These are phyloP conservation scores for Cnidoscolus chayamansa DNA, from an alignment of 441 rosid genomes.

Conservation along the genomic window DNA sequence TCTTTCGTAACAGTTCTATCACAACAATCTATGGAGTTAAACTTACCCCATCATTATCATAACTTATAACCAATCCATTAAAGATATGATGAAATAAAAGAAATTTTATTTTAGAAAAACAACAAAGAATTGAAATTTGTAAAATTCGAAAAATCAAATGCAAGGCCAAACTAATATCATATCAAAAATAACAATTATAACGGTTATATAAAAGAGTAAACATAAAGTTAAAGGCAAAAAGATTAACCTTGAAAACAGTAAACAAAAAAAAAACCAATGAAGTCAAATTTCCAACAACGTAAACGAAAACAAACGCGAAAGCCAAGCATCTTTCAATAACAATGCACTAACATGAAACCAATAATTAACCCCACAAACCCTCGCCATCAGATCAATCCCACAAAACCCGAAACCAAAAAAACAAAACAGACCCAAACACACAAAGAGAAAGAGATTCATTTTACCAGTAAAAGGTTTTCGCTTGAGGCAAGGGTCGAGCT, in stretches of 20 bases:
- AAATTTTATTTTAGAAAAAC: too few relatives aligned
- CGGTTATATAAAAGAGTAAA: neutral
- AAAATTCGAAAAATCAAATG: neutral
- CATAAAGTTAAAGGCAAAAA: neutral
- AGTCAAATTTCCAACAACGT: neutral
- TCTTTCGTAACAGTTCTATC: neutral
- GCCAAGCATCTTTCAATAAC: neutral
- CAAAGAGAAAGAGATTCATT: neutral
- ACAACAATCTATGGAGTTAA: neutral
- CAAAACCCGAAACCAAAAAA: neutral
- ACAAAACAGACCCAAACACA: neutral
- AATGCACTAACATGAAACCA: neutral
- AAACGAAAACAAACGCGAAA: neutral
- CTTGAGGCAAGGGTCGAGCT: constrained; percentile 86
- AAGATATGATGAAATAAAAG: neutral
- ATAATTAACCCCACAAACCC: neutral
- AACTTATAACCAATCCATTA: neutral
- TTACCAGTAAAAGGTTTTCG: constrained; percentile 84
- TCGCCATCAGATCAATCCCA: neutral
- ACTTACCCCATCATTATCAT: constrained; percentile 1
- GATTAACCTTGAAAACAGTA: neutral
- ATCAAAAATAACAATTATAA: neutral
- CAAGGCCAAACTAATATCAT: neutral
- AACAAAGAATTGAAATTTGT: neutral
- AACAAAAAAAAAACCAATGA: neutral